These are phyloP conservation scores for Gnomoniopsis sp. DNA, from an alignment of 2,329 filamentous ascomycete species.

Conservation along the genomic window DNA sequence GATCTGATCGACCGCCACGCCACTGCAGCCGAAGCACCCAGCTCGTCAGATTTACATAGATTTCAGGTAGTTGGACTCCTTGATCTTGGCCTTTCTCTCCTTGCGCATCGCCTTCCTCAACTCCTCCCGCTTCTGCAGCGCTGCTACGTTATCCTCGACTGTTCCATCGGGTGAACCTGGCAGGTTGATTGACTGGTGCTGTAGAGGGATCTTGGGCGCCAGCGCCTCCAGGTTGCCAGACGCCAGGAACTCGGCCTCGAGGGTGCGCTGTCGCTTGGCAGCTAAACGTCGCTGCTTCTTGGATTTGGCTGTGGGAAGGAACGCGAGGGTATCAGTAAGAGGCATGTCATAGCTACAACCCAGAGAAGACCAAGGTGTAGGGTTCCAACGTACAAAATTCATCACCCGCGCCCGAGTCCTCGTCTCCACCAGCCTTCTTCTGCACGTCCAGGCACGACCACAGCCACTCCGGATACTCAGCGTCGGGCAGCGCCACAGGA, in stretches of 20 bases:
- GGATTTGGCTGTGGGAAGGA: constrained; percentile 63
- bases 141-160: constrained; percentile 43
- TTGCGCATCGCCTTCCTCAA: constrained; percentile 69
- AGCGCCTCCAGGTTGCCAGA: constrained; percentile 64
- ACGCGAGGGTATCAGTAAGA: not conserved
- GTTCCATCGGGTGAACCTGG: constrained; percentile 46
- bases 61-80: constrained; percentile 84
- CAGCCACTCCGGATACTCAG: constrained; percentile 77
- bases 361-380: not conserved
- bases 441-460: constrained; percentile 68
- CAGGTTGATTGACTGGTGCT: constrained; percentile 76
- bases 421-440: constrained; percentile 48
- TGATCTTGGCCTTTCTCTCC: constrained; percentile 73
- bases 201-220: constrained; percentile 67
- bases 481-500: constrained; percentile 69
- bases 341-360: not conserved
- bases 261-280: constrained; percentile 56
- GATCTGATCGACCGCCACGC: not conserved
- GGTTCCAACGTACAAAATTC: constrained; percentile 66
- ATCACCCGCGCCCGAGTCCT: constrained; percentile 60
- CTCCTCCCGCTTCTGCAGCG: constrained; percentile 53
- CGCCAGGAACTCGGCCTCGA: constrained; percentile 58
- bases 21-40: not conserved
- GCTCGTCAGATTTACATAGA: constrained; percentile 53
- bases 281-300: constrained; percentile 75